Conservation (phyloP, 495 filamentous ascomycete species). For the Penicillium maclennaniae region DNA sequence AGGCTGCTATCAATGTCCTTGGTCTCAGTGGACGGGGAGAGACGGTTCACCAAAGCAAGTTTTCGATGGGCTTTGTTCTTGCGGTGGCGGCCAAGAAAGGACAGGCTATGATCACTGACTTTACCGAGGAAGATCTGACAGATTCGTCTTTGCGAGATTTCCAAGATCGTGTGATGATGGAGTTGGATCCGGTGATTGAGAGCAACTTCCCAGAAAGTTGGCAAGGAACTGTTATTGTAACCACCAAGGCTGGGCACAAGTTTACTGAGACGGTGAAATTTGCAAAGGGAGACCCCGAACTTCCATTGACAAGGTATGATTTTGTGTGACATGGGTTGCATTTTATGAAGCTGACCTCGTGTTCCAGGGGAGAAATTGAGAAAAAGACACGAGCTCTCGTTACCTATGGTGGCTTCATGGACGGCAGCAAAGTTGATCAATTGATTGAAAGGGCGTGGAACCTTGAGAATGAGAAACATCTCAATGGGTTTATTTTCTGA, state of each 20-base stretch:
- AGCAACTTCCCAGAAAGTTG: conserved; percentile 27
- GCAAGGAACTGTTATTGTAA: conserved; percentile 32
- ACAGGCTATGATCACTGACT: conserved; percentile 35
- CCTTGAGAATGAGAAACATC: conserved; percentile 19
- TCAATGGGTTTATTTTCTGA: conserved; percentile 25
- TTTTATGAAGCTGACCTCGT: neutral
- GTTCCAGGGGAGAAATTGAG: conserved; percentile 25
- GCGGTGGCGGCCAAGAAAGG: conserved; percentile 35
- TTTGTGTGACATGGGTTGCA: neutral
- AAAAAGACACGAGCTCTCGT: conserved; percentile 22
- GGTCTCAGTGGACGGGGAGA: conserved; percentile 26
- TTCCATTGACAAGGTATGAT: conserved; percentile 29
- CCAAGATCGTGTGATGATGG: conserved; percentile 29
- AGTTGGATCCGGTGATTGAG: conserved; percentile 29
- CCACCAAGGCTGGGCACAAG: conserved; percentile 23
- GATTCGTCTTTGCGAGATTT: conserved; percentile 27
- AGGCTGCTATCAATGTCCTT: conserved; percentile 33
- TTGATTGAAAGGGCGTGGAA: conserved; percentile 28
- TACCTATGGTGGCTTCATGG: conserved; percentile 24
- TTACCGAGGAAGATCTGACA: conserved; percentile 27
- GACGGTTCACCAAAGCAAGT: conserved; percentile 39
- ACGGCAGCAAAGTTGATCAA: conserved; percentile 16
- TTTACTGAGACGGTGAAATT: conserved; percentile 24
- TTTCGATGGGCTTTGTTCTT: conserved; percentile 40
- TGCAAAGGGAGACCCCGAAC: conserved; percentile 34